phyloP scores from a whole-genome alignment of 106 monocot species.

The Triglochin maritima region DNA sequence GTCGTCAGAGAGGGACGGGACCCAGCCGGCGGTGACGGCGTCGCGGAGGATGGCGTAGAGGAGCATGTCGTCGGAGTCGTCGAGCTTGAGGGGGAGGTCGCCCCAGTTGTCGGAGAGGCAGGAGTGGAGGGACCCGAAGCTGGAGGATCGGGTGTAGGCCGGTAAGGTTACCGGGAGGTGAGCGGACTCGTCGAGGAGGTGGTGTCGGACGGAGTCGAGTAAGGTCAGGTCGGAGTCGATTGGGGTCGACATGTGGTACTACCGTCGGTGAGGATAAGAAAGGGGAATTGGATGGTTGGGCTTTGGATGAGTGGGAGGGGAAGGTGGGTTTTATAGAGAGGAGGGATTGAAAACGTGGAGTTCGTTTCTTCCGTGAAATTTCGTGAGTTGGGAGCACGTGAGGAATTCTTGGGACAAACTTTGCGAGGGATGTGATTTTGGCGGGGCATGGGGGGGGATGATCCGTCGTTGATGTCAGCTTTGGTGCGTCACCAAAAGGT shows the following conservation, averaged over 20 bases:
- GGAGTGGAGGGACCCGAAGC: constrained; percentile 63
- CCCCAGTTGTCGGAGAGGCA: constrained; percentile 39
- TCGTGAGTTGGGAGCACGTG: constrained; percentile 3
- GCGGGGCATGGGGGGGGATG: neutral
- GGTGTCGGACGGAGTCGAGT: constrained; percentile 24
- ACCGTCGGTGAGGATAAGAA: neutral
- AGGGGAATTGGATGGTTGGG: neutral
- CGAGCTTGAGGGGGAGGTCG: constrained; percentile 58
- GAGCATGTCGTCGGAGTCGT: constrained; percentile 93
- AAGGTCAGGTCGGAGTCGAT: constrained; percentile 11
- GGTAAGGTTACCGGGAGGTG: neutral
- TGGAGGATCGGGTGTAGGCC: constrained; percentile 23
- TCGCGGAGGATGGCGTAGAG: constrained; percentile 52
- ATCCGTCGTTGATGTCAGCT: neutral
- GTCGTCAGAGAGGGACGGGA: constrained; percentile 14
- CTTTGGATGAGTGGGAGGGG: neutral
- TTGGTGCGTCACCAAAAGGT: no score
- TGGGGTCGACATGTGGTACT: neutral
- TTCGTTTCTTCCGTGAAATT: constrained; percentile 6
- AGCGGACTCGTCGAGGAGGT: constrained; percentile 26
- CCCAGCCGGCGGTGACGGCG: constrained; percentile 68
- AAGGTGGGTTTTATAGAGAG: neutral
- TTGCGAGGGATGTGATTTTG: neutral
- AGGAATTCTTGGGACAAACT: neutral
- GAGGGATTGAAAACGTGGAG: neutral